Evolutionary conservation across 352 stramenopile species (phyloP).

Genomic region (Phytophthora chlamydospora): DNA sequence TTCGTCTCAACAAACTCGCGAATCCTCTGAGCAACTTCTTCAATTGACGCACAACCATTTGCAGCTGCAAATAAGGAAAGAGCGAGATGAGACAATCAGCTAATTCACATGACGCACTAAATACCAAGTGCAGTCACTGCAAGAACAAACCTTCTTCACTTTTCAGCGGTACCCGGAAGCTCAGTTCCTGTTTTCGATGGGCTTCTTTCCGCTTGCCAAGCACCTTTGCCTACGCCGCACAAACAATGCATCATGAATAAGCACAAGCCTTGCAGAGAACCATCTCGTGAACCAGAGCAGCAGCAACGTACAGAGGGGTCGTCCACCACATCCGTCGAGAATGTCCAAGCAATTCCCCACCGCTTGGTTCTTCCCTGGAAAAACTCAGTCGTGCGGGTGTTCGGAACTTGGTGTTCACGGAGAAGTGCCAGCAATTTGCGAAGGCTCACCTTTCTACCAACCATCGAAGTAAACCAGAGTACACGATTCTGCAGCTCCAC

Average conservation of each 20-base stretch:
- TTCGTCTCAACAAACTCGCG: constrained; percentile 41
- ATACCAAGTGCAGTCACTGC: not conserved
- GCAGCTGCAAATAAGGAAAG: constrained; percentile 14
- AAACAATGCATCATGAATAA: not conserved
- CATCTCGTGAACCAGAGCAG: not conserved
- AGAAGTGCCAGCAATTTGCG: constrained; percentile 88
- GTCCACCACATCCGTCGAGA: constrained; percentile 42
- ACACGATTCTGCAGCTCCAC: constrained; percentile 72
- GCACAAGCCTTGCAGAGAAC: constrained; percentile 6
- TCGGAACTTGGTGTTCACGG: constrained; percentile 61
- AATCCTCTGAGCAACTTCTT: constrained; percentile 50
- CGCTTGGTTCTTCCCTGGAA: constrained; percentile 92
- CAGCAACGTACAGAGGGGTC: constrained; percentile 42
- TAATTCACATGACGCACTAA: not conserved
- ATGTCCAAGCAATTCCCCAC: constrained; percentile 96
- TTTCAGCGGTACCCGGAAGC: constrained; percentile 51
- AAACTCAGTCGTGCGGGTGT: constrained; percentile 94
- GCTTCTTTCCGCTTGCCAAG: constrained; percentile 86
- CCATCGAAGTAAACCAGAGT: constrained; percentile 95
- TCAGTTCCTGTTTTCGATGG: constrained; percentile 56
- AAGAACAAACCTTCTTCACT: constrained; percentile 29
- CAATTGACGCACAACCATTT: constrained; percentile 48
- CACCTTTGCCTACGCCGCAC: constrained; percentile 62
- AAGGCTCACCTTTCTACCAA: constrained; percentile 93
- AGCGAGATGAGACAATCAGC: not conserved